phyloP scores from a whole-genome alignment of 2,329 filamentous ascomycete species.

The Fusarium brevicatenulatum region DNA sequence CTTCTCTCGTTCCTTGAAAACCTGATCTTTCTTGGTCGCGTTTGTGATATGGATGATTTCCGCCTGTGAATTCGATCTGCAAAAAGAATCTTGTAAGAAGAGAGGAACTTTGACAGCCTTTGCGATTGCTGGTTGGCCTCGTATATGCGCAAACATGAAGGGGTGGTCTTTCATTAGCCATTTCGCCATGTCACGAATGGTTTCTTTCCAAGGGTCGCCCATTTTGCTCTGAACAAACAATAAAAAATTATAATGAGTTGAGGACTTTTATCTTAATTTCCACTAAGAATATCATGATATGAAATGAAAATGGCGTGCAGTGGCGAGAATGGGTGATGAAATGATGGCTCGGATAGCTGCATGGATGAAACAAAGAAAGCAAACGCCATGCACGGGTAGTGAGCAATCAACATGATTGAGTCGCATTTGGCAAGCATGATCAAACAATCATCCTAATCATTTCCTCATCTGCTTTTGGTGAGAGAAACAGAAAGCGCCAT shows the following conservation, averaged over 20 bases:
- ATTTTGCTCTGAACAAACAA: background rate
- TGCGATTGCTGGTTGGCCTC: background rate
- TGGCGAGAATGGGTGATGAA: background rate
- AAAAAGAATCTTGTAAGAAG: background rate
- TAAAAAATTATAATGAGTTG: background rate
- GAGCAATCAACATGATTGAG: background rate
- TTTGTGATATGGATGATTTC: background rate
- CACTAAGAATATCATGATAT: too few species aligned
- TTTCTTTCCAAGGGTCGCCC: background rate
- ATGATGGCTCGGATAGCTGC: background rate
- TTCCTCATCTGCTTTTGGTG: background rate
- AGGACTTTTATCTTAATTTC: too few species aligned
- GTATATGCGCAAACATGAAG: background rate
- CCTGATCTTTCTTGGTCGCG: background rate
- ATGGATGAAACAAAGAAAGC: background rate
- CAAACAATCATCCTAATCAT: background rate
- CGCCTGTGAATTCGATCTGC: background rate
- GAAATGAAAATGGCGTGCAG: background rate
- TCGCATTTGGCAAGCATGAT: background rate
- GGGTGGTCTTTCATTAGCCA: background rate
- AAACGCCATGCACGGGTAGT: background rate
- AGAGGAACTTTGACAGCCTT: background rate
- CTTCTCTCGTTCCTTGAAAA: background rate
- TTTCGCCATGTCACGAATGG: background rate
- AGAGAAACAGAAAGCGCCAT: background rate